Evolutionary conservation across 305 asterid species (phyloP).

Genomic region (Plantago coronopus): DNA sequence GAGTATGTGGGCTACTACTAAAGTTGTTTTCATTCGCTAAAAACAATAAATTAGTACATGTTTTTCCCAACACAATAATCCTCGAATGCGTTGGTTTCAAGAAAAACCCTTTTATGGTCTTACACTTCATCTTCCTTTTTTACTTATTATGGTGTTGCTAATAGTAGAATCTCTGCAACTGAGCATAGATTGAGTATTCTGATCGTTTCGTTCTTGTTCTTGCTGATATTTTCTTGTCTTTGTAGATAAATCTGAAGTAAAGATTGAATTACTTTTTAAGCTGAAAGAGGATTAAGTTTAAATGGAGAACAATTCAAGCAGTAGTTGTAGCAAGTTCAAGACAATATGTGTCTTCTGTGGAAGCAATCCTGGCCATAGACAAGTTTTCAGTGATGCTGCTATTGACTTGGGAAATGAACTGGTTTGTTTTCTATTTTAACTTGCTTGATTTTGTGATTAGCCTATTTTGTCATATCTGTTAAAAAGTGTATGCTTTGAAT

Average conservation of each 20-base stretch:
- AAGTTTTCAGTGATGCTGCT: constrained; percentile 97
- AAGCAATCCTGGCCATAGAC: constrained; percentile 84
- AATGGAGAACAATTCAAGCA: constrained; percentile 55
- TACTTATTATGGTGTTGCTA: too few species aligned
- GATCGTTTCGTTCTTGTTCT: constrained; percentile 8
- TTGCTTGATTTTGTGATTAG: constrained; percentile 13
- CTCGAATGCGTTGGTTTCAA: too few species aligned
- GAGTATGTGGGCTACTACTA: too few species aligned
- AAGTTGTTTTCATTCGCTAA: too few species aligned
- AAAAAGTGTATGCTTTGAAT: background rate
- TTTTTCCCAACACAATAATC: too few species aligned
- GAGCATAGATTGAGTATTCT: background rate
- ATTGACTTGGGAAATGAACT: constrained; percentile 86
- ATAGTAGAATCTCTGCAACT: too few species aligned
- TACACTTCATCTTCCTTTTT: too few species aligned
- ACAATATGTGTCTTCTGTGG: constrained; percentile 95
- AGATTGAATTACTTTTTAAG: constrained; percentile 23
- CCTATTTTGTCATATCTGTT: constrained; percentile 21
- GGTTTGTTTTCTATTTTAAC: constrained; percentile 42
- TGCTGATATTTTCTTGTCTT: background rate
- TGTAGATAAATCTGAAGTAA: background rate
- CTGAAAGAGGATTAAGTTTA: constrained; percentile 11
- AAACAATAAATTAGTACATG: too few species aligned
- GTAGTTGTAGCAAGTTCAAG: constrained; percentile 56
- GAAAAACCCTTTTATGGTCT: too few species aligned